A percentile compares a stretch with the other conserved stretches of the same genome.
Evolutionary conservation across 805 yeast species (phyloP).

Genomic region (Candida peoriensis): DNA sequence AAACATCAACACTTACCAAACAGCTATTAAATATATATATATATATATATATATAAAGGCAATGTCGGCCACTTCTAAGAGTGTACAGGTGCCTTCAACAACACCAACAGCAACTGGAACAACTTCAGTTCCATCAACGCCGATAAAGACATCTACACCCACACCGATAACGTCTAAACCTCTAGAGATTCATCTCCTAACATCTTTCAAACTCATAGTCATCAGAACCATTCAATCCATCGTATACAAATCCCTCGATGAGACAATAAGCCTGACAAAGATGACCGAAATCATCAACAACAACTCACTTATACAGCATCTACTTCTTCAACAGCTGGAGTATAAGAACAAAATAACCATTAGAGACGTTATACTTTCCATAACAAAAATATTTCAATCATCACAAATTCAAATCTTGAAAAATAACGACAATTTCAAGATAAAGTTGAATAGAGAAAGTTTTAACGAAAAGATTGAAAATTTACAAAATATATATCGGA

Average conservation of each 20-base stretch:
- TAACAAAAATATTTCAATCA: slow-evolving; percentile 20
- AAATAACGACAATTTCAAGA: slow-evolving; percentile 21
- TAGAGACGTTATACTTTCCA: slow-evolving; percentile 21
- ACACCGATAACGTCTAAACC: background rate
- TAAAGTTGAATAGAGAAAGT: slow-evolving; percentile 14
- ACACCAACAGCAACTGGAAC: no score
- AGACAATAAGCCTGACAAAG: slow-evolving; percentile 18
- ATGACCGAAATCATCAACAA: slow-evolving; percentile 20
- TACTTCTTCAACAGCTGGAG: slow-evolving; percentile 1
- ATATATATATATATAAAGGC: no score
- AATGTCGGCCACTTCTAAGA: no score
- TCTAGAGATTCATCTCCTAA: slow-evolving; percentile 5
- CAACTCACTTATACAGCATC: slow-evolving; percentile 11
- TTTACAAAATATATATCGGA: slow-evolving; percentile 9
- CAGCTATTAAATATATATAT: no score
- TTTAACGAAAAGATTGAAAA: slow-evolving; percentile 14
- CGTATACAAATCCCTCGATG: slow-evolving; percentile 19
- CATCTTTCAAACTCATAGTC: slow-evolving; percentile 19
- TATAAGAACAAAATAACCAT: slow-evolving; percentile 9
- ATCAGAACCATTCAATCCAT: slow-evolving; percentile 23
- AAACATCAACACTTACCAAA: no score
- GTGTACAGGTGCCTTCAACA: no score
- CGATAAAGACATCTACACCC: no score
- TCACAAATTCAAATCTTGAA: slow-evolving; percentile 20
- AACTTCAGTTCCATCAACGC: no score